Conservation (phyloP, 208 protist genomes). For the Kentomonas sorsogonicus region DNA sequence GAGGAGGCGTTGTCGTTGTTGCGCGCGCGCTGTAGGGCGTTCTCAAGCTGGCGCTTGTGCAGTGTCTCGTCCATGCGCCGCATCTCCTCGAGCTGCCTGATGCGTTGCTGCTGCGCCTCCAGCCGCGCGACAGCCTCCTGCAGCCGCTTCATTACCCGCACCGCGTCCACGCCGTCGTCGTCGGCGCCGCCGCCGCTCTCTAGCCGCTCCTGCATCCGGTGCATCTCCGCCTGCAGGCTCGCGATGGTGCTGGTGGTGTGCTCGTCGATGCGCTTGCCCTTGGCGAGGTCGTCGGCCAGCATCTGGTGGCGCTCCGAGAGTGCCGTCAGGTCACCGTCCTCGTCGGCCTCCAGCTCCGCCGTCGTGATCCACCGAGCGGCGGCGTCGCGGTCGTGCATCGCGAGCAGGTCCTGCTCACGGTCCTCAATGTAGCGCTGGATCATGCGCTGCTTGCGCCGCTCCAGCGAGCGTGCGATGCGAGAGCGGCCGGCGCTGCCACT, state of each 20-base stretch:
- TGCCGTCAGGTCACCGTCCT: background rate
- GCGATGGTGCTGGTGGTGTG: constrained; percentile 27
- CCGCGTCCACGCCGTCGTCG: background rate
- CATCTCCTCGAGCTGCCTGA: constrained; percentile 55
- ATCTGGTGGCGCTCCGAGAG: background rate
- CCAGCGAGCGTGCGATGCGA: constrained; percentile 1
- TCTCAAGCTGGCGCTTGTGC: constrained; percentile 15
- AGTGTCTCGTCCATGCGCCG: constrained; percentile 25
- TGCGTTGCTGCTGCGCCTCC: constrained; percentile 32
- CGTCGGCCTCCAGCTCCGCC: background rate
- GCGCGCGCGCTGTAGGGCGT: constrained; percentile 1
- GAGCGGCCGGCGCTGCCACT: background rate
- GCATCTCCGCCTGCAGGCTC: constrained; percentile 24
- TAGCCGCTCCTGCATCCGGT: constrained; percentile 15
- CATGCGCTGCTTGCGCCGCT: background rate
- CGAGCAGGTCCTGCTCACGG: constrained; percentile 25
- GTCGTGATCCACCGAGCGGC: no score
- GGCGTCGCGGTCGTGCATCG: constrained; percentile 29
- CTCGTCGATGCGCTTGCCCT: constrained; percentile 13
- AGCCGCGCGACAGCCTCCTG: constrained; percentile 38
- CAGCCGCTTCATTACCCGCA: constrained; percentile 16
- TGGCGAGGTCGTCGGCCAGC: background rate
- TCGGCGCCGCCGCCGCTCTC: constrained; percentile 6
- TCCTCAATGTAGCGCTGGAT: constrained; percentile 17
- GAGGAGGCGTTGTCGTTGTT: background rate